phyloP scores from a whole-genome alignment of 108 stramenopile genomes.

The Cyclotella cryptica region DNA sequence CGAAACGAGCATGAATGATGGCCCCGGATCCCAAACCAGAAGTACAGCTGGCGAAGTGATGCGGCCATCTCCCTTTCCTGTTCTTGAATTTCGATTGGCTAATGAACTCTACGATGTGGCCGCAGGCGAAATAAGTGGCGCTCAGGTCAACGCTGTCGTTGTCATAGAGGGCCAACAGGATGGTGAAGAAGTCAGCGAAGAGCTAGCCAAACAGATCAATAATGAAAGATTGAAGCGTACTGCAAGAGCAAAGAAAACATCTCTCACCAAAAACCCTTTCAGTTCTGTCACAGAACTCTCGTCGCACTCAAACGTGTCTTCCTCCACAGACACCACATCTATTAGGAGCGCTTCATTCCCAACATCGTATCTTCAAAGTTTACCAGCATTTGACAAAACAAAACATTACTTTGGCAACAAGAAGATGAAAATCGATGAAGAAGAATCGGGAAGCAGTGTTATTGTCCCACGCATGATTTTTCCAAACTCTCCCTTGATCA shows the following conservation, averaged over 20 bases:
- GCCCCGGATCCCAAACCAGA: not conserved
- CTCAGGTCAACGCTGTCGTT: constrained; percentile 50
- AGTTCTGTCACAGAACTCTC: not conserved
- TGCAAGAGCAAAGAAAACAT: constrained; percentile 1
- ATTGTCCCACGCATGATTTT: constrained; percentile 60
- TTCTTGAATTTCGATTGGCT: constrained; percentile 75
- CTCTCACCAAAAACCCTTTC: not conserved
- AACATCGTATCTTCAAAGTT: constrained; percentile 3
- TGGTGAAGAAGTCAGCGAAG: constrained; percentile 24
- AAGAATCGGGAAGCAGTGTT: constrained; percentile 19
- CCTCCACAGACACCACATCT: not conserved
- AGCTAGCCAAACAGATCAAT: constrained; percentile 29
- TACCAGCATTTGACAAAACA: not conserved
- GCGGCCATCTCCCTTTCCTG: constrained; percentile 59
- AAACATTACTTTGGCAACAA: constrained; percentile 10
- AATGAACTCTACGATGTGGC: constrained; percentile 51
- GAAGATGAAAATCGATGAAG: constrained; percentile 31
- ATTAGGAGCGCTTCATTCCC: not conserved
- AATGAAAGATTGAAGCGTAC: constrained; percentile 26
- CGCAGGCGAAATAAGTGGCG: constrained; percentile 73
- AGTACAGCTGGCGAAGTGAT: not conserved
- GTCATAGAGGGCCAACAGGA: constrained; percentile 27
- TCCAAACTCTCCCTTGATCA: constrained; percentile 65
- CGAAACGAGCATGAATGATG: too few species aligned
- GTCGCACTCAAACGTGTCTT: not conserved